Evolutionary conservation across 1,139 yeast genomes (phyloP).

Genomic region (Saccharomycopsis hybrid): DNA sequence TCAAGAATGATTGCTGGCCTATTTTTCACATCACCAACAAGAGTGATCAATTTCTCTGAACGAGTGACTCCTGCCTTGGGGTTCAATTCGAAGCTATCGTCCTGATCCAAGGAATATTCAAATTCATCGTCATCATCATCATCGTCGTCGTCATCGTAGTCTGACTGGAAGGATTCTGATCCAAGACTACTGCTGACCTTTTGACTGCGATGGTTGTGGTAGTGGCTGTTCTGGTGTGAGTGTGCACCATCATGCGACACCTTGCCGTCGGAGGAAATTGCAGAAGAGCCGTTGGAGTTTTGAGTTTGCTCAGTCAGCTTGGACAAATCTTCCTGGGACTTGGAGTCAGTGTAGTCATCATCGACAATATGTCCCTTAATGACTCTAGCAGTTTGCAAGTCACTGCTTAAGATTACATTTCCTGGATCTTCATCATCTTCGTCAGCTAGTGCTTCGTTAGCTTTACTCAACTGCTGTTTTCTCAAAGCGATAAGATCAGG

Average conservation of each 20-base stretch:
- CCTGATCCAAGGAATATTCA: conserved; percentile 42
- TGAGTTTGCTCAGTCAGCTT: no score
- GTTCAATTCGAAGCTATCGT: conserved; percentile 12
- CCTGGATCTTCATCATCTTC: conserved; percentile 54
- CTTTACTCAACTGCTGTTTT: conserved; percentile 17
- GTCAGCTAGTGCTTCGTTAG: conserved; percentile 22
- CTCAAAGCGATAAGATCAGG: conserved; percentile 13
- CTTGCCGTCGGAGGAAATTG: no score
- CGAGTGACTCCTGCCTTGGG: conserved; percentile 13
- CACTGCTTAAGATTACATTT: conserved; percentile 63
- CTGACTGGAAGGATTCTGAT: no score
- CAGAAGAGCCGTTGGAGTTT: no score
- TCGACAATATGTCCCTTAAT: conserved; percentile 97
- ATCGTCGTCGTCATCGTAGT: conserved; percentile 39
- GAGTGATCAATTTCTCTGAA: conserved; percentile 65
- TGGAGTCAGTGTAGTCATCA: conserved; percentile 61
- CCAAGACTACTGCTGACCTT: no score
- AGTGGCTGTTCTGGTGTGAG: no score
- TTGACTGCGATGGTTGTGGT: no score
- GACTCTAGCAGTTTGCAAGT: conserved; percentile 91
- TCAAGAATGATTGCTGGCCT: conserved; percentile 68
- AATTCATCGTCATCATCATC: conserved; percentile 68
- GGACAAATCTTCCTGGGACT: no score
- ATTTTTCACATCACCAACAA: conserved; percentile 69
- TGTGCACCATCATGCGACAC: no score